Evolutionary conservation across 257 asterid species (phyloP).

Genomic region (Osmanthus fragrans): DNA sequence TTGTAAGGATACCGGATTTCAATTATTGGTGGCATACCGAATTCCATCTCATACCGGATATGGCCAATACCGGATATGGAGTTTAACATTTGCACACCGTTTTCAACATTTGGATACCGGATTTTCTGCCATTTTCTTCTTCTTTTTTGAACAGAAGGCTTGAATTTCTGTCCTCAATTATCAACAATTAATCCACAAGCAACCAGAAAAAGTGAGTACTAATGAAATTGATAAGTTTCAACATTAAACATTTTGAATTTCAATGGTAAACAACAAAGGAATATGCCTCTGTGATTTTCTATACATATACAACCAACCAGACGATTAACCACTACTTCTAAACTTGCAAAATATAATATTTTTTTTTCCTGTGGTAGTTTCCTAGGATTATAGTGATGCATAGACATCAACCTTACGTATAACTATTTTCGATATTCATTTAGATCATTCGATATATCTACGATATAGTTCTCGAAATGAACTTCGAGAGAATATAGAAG

Average conservation of each 20-base stretch:
- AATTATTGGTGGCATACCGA: no score
- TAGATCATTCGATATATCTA: no score
- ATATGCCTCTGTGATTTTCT: not conserved
- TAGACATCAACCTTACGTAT: not conserved
- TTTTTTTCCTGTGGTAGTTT: not conserved
- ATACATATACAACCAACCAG: conserved; percentile 10
- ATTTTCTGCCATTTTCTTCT: no score
- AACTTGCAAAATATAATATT: not conserved
- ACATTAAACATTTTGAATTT: not conserved
- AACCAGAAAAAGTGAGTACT: conserved; percentile 2
- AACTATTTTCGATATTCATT: no score
- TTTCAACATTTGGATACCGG: no score
- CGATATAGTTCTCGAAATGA: no score
- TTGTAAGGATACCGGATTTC: no score
- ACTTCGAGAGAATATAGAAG: no score
- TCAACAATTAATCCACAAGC: conserved; percentile 20
- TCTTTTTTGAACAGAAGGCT: conserved; percentile 46
- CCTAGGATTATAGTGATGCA: not conserved
- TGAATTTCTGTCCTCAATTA: conserved; percentile 52
- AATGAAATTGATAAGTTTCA: not conserved
- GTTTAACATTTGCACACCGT: no score
- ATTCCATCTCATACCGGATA: no score
- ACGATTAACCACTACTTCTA: not conserved
- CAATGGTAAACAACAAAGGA: not conserved
- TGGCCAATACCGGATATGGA: no score